These are phyloP conservation scores for Neofusicoccum sp. DNA, from an alignment of 2,329 filamentous ascomycete genomes.

Conservation along the genomic window DNA sequence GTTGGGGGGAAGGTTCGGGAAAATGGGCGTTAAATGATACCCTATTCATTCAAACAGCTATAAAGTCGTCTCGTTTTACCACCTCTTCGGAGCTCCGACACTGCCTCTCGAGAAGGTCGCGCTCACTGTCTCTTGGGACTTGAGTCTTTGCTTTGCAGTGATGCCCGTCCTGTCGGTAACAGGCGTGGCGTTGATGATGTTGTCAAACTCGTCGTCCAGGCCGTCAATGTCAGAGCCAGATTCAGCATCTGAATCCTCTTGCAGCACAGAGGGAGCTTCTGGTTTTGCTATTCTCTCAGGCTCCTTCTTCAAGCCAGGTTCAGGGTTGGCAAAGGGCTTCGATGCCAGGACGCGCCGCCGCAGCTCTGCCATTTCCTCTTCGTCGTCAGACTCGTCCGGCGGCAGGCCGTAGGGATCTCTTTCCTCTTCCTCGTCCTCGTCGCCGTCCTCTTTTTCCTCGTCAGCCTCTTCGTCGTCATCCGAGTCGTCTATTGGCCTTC, in stretches of 20 bases:
- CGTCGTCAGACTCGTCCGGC: conserved; percentile 71
- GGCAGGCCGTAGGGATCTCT: conserved; percentile 74
- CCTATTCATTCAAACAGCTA: background rate
- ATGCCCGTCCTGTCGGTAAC: conserved; percentile 83
- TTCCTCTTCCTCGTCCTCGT: conserved; percentile 45
- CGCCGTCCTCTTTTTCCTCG: conserved; percentile 40
- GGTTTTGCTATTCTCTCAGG: conserved; percentile 62
- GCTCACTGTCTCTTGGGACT: conserved; percentile 28
- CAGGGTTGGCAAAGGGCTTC: conserved; percentile 74
- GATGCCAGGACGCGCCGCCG: conserved; percentile 86
- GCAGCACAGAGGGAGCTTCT: conserved; percentile 40
- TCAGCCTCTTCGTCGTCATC: conserved; percentile 52
- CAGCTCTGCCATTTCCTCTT: conserved; percentile 90
- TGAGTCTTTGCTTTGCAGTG: conserved; percentile 58
- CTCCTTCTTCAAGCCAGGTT: conserved; percentile 49
- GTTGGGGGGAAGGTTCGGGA: background rate
- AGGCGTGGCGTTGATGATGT: conserved; percentile 87
- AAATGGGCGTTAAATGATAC: conserved; percentile 1
- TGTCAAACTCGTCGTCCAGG: conserved; percentile 80
- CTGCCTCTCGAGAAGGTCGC: conserved; percentile 27
- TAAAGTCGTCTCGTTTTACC: background rate
- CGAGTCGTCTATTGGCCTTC: conserved; percentile 48
- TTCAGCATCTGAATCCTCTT: conserved; percentile 63
- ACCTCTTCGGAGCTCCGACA: conserved; percentile 14
- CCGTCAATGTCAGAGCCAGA: conserved; percentile 66